Evolutionary conservation across 495 filamentous ascomycete genomes (phyloP).

Genomic region (Penicillium robsamsonii): DNA sequence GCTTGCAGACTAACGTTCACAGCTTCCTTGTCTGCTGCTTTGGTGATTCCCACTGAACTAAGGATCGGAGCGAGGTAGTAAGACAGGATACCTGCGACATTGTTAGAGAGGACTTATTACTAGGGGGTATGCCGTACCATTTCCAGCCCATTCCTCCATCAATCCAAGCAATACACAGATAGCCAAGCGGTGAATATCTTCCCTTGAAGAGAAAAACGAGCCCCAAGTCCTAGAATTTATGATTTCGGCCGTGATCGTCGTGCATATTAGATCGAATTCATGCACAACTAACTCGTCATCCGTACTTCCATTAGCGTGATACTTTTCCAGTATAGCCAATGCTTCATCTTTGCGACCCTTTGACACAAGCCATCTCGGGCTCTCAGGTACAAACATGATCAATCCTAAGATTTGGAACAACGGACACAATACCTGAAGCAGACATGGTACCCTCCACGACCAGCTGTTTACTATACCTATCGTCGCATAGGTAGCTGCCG

Average conservation of each 20-base stretch:
- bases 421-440: slow-evolving; percentile 23
- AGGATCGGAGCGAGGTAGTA: slow-evolving; percentile 59
- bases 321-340: slow-evolving; percentile 32
- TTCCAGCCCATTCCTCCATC: slow-evolving; percentile 64
- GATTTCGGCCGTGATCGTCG: slow-evolving; percentile 49
- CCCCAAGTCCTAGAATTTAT: slow-evolving; percentile 23
- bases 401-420: slow-evolving; percentile 16
- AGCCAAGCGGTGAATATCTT: slow-evolving; percentile 61
- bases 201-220: slow-evolving; percentile 61
- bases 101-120: slow-evolving; percentile 6
- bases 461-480: slow-evolving; percentile 17
- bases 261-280: slow-evolving; percentile 36
- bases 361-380: slow-evolving; percentile 42
- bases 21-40: slow-evolving; percentile 44
- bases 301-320: slow-evolving; percentile 34
- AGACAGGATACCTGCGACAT: slow-evolving; percentile 48
- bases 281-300: slow-evolving; percentile 29
- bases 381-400: slow-evolving; percentile 21
- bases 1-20: slow-evolving; percentile 25
- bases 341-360: slow-evolving; percentile 39
- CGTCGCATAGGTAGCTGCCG: slow-evolving; percentile 19
- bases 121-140: slow-evolving; percentile 40
- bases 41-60: slow-evolving; percentile 51
- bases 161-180: slow-evolving; percentile 58
- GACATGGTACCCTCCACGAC: slow-evolving; percentile 25